Conservation (phyloP, 2,329 filamentous ascomycete species). For the Ramichloridium luteum region DNA sequence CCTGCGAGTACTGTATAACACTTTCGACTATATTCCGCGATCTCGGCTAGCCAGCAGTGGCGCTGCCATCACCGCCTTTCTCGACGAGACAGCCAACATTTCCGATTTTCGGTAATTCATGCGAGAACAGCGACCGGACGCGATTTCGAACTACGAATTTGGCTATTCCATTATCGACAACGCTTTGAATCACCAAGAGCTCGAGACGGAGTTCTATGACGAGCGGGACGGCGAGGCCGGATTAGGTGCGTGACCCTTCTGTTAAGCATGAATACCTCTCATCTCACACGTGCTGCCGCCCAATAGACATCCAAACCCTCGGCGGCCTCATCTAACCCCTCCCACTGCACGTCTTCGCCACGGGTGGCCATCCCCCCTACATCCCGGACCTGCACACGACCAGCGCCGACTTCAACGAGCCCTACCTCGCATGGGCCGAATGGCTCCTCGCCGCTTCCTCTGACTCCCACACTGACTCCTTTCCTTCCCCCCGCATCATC, state of each 20-base stretch:
- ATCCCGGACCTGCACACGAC: neutral
- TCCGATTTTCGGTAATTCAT: slow-evolving; percentile 1
- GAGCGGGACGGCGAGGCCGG: slow-evolving; percentile 2
- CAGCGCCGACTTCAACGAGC: slow-evolving; percentile 48
- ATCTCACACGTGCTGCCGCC: too few relatives aligned
- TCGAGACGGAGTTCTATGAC: neutral
- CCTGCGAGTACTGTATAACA: slow-evolving; percentile 1
- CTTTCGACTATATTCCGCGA: slow-evolving; percentile 2
- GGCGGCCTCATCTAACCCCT: slow-evolving; percentile 1
- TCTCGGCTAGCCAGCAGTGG: neutral
- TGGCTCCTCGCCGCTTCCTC: slow-evolving; percentile 42
- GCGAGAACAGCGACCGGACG: slow-evolving; percentile 1
- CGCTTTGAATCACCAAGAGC: neutral
- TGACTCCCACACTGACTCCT: too few relatives aligned
- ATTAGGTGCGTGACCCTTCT: neutral
- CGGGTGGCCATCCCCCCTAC: slow-evolving; percentile 1
- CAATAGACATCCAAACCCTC: neutral
- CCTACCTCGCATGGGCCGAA: slow-evolving; percentile 49
- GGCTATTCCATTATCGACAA: neutral
- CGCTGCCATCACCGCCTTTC: slow-evolving; percentile 2
- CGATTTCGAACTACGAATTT: slow-evolving; percentile 2
- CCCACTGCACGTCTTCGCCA: slow-evolving; percentile 1
- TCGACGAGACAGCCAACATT: slow-evolving; percentile 2
- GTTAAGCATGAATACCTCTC: neutral
- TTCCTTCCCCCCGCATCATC: slow-evolving; percentile 50